Base-by-base conservation (phyloP, 805 yeast species). In the Blastobotrys chiropterorum region DNA sequence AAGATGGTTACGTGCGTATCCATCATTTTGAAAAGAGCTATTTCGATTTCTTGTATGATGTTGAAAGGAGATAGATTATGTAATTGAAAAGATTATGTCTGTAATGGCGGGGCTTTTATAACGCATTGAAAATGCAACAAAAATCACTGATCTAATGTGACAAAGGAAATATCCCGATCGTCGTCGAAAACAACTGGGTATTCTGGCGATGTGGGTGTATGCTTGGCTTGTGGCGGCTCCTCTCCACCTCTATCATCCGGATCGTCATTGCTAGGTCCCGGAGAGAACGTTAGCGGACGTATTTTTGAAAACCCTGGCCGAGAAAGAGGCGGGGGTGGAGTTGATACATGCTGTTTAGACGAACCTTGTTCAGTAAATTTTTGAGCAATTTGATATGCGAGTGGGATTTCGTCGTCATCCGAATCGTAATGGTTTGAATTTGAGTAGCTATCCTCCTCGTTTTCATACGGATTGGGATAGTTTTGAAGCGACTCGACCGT, bases 1-100 rank as follows among this genome's bases (percentile, higher is more conserved):
- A 94, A 77, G 99, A 94, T 75, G 99, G 99, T 70, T 88, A 81
- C 65, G 86, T 94, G 56, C 88, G 99, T 74, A 79, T 94, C 57
- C 97, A 94, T 72, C 83, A 84, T 62, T 94, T 90, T 72, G 97
- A 90, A 67, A 88, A 89, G 73, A 78, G 88, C 16, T 94, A 92
- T 74, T 90, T 79, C 70, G 98, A 94, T 59, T 94, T 94, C 73
- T 83, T 83, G 67, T 90, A 87, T 66, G 97, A 90, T 67, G 92
- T 86, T 60, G 96, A 89, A 53, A 44, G 64, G 46, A 55, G 46
- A 19, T 56, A 39, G 43, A 13, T 22, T 16, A 19, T 26, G 34
- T 26, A 26, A 26, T 26, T 26, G 34, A 26, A 26, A 26, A 26
- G 34, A 26, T 26, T 26, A 26, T 26, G 11, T 26, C 8, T 26